Percentiles rank a stretch among this genome's conserved stretches.
phyloP scores from a whole-genome alignment of 495 filamentous ascomycete genomes.

The Penicillium parvum region DNA sequence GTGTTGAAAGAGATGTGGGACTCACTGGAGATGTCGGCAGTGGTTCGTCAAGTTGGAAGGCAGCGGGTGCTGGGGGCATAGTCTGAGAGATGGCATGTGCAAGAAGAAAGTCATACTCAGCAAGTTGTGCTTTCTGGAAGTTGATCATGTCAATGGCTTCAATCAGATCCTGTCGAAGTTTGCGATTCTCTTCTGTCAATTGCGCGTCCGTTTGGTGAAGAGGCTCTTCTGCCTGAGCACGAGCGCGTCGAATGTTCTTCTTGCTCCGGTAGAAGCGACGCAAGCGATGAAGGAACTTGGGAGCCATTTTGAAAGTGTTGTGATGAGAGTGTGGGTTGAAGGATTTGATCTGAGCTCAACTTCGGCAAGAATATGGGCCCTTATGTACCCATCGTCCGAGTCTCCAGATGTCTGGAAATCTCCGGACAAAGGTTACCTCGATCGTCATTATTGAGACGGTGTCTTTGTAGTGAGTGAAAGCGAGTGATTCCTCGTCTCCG shows the following conservation, averaged over 20 bases:
- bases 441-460: too few relatives aligned
- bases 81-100: slow-evolving; percentile 1
- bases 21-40: not conserved
- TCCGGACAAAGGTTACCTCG: too few relatives aligned
- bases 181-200: slow-evolving; percentile 1
- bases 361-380: too few relatives aligned
- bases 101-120: slow-evolving; percentile 19
- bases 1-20: not conserved
- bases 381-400: too few relatives aligned
- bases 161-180: slow-evolving; percentile 6
- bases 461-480: too few relatives aligned
- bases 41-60: not conserved
- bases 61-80: not conserved
- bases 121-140: slow-evolving; percentile 7
- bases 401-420: too few relatives aligned
- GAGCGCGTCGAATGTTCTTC: not conserved
- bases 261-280: too few relatives aligned
- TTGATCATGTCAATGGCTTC: slow-evolving; percentile 3
- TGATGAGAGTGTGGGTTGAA: too few relatives aligned
- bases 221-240: not conserved
- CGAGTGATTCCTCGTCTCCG: too few relatives aligned
- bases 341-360: too few relatives aligned
- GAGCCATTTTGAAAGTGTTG: not conserved
- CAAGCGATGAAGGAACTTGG: not conserved
- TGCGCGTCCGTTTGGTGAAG: not conserved